Evolutionary conservation across 1,284 basidiomycete genomes (phyloP).

Genomic region (Cutaneotrichosporon cutaneum): DNA sequence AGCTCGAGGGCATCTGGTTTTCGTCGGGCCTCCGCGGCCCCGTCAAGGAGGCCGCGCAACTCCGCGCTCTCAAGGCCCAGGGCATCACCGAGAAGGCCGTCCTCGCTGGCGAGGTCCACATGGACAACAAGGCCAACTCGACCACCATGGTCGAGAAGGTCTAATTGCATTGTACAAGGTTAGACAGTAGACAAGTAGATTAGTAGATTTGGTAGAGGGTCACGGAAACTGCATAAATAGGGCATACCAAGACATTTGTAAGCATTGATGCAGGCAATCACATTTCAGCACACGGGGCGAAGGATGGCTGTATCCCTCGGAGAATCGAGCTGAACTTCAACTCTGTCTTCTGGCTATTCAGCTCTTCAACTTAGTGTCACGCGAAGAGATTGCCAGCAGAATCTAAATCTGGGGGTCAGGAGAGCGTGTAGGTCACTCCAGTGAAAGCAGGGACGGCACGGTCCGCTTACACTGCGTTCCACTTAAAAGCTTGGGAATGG

Average conservation of each 20-base stretch:
- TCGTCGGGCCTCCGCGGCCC: conserved; percentile 8
- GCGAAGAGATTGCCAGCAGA: no score
- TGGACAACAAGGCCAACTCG: neutral
- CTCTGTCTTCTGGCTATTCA: no score
- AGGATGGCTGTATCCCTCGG: no score
- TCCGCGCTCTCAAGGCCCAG: conserved; percentile 13
- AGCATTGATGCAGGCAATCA: neutral
- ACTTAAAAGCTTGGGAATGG: no score
- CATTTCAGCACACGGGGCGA: no score
- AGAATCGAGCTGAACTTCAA: no score
- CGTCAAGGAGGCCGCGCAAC: conserved; percentile 18
- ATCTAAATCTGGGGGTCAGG: no score
- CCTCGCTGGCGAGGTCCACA: neutral
- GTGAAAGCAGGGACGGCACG: no score
- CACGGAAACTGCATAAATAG: neutral
- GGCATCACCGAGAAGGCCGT: conserved; percentile 1
- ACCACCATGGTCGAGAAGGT: neutral
- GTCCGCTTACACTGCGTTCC: no score
- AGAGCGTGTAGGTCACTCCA: no score
- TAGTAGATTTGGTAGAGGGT: neutral
- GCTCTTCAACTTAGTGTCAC: no score
- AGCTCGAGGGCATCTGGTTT: conserved; percentile 30
- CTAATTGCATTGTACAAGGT: neutral
- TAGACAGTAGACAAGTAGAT: neutral
- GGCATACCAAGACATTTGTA: neutral